Conservation (phyloP, 2,329 filamentous ascomycete genomes). For the Cercospora berteroae region DNA sequence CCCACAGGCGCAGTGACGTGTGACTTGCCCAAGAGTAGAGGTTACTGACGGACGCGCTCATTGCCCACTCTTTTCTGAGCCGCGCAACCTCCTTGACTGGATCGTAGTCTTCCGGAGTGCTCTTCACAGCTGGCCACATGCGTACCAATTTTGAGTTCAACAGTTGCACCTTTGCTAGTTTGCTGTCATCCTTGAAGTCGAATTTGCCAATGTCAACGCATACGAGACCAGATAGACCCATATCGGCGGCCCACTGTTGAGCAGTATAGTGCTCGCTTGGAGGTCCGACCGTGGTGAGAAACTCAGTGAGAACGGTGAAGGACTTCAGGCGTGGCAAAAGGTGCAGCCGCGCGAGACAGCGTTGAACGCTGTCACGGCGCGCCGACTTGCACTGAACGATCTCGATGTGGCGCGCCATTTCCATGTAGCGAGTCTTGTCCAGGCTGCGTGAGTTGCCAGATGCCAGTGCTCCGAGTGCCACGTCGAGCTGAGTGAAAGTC, state of each 20-base stretch:
- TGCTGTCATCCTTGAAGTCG: not conserved
- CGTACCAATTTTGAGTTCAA: conserved; percentile 9
- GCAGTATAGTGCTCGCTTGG: not conserved
- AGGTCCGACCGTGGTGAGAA: not conserved
- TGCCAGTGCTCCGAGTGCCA: not conserved
- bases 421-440: not conserved
- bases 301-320: conserved; percentile 10
- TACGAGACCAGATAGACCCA: not conserved
- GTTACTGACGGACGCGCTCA: not conserved
- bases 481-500: not conserved
- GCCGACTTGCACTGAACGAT: not conserved
- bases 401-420: conserved; percentile 6
- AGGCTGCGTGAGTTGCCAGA: not conserved
- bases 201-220: conserved; percentile 10
- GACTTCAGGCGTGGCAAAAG: conserved; percentile 5
- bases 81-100: not conserved
- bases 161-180: conserved; percentile 2
- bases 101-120: conserved; percentile 8
- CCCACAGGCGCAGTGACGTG: conserved; percentile 11
- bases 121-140: conserved; percentile 16
- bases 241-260: not conserved
- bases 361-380: not conserved
- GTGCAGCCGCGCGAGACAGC: not conserved
- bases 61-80: not conserved
- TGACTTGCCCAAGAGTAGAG: conserved; percentile 5